Conservation (phyloP, 805 yeast species). For the Hyphopichia homilentoma region DNA sequence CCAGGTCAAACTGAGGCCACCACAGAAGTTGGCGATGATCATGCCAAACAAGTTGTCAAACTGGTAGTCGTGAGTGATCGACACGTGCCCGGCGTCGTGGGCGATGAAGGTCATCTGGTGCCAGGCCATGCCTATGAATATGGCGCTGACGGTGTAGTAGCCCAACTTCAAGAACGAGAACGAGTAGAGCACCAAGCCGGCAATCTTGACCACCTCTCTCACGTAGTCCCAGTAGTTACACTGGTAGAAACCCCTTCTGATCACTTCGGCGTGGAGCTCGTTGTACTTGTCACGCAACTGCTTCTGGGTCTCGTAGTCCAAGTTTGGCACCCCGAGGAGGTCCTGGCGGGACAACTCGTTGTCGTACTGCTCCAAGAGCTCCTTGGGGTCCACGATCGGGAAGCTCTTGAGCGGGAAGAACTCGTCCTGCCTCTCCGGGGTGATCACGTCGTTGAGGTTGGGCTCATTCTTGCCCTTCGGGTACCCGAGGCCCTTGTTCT, state of each 20-base stretch:
- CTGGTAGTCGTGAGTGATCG: constrained; percentile 77
- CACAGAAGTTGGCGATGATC: constrained; percentile 69
- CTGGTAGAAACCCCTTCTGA: constrained; percentile 58
- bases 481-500: constrained; percentile 29
- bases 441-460: constrained; percentile 41
- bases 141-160: constrained; percentile 54
- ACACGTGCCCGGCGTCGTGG: constrained; percentile 87
- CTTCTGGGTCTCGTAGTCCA: constrained; percentile 67
- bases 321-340: constrained; percentile 51
- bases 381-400: constrained; percentile 52
- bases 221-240: constrained; percentile 73
- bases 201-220: constrained; percentile 63
- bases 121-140: constrained; percentile 74
- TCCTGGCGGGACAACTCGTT: constrained; percentile 53
- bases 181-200: constrained; percentile 48
- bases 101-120: constrained; percentile 86
- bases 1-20: constrained; percentile 92
- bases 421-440: constrained; percentile 28
- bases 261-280: constrained; percentile 52
- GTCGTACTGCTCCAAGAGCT: constrained; percentile 55
- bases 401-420: constrained; percentile 28
- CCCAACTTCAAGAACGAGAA: constrained; percentile 44
- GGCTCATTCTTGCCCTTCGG: constrained; percentile 44
- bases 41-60: constrained; percentile 73
- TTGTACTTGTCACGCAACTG: constrained; percentile 54